Percentiles rank a stretch among this genome's conserved stretches.
Conservation (phyloP, 2,329 filamentous ascomycete genomes). For the Macroventuria anomochaeta region DNA sequence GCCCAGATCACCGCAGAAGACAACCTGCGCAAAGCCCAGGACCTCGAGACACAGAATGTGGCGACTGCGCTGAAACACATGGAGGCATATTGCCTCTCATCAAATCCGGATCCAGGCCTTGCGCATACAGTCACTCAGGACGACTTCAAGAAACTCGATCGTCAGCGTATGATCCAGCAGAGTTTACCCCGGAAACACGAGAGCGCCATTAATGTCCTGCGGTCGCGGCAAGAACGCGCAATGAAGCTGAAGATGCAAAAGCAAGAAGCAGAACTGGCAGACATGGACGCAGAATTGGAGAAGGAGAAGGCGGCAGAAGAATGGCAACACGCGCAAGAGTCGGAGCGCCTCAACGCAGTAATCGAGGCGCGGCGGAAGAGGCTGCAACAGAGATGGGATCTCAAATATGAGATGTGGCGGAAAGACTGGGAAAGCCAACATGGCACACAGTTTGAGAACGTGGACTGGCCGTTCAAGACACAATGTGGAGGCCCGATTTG, state of each 20-base stretch:
- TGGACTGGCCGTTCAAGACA: conserved; percentile 37
- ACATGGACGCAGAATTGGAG: conserved; percentile 43
- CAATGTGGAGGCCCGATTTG: conserved; percentile 17
- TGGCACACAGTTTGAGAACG: conserved; percentile 36
- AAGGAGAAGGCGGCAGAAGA: conserved; percentile 46
- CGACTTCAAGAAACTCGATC: conserved; percentile 53
- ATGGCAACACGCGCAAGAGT: conserved; percentile 41
- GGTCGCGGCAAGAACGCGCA: conserved; percentile 53
- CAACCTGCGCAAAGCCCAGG: conserved; percentile 51
- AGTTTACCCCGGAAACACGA: conserved; percentile 53
- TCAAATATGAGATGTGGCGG: conserved; percentile 50
- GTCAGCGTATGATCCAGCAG: conserved; percentile 47
- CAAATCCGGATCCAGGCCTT: conserved; percentile 30
- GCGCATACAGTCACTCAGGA: conserved; percentile 52
- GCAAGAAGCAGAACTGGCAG: conserved; percentile 50
- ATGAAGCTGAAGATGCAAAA: conserved; percentile 45
- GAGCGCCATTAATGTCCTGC: conserved; percentile 55
- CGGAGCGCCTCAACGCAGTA: conserved; percentile 41
- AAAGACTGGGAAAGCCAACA: conserved; percentile 45
- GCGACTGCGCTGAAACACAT: conserved; percentile 56
- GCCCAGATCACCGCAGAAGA: conserved; percentile 53
- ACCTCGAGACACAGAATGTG: conserved; percentile 51
- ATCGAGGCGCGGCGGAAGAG: conserved; percentile 43
- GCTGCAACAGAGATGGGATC: conserved; percentile 48
- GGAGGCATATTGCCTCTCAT: conserved; percentile 56